A percentile compares a stretch with the other conserved stretches of the same genome.
phyloP scores from a whole-genome alignment of 2,329 filamentous ascomycete species.

The Coleophoma cylindrospora region DNA sequence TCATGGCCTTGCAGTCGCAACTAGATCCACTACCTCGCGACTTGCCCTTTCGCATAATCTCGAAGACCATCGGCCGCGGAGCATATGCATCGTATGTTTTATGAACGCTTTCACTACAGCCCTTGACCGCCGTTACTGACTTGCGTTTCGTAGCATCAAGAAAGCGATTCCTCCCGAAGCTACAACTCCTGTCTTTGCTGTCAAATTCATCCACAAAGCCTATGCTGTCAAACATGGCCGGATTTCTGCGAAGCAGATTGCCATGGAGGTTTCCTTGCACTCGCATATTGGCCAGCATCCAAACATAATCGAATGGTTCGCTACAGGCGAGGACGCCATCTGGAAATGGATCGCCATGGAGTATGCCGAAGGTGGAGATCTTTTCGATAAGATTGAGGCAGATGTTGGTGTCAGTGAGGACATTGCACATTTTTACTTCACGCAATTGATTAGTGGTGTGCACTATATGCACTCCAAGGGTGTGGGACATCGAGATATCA shows the following conservation, averaged over 20 bases:
- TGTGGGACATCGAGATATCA: conserved; percentile 86
- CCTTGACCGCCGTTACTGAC: conserved; percentile 7
- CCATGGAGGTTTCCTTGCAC: conserved; percentile 88
- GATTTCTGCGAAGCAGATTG: conserved; percentile 82
- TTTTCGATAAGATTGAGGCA: conserved; percentile 99
- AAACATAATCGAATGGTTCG: conserved; percentile 92
- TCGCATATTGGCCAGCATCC: conserved; percentile 82
- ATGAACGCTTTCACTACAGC: neutral
- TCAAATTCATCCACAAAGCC: conserved; percentile 98
- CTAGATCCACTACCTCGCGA: conserved; percentile 78
- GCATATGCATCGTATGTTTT: conserved; percentile 86
- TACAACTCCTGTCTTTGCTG: conserved; percentile 77
- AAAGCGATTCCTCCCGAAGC: conserved; percentile 76
- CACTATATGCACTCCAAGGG: conserved; percentile 96
- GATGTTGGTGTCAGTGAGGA: conserved; percentile 93
- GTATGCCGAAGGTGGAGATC: conserved; percentile 86
- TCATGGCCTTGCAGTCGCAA: conserved; percentile 66
- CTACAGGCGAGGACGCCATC: conserved; percentile 73
- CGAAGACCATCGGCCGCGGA: conserved; percentile 92
- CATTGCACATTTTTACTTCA: conserved; percentile 94
- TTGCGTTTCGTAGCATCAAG: conserved; percentile 46
- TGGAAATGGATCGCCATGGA: conserved; percentile 99
- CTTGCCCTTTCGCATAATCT: conserved; percentile 90
- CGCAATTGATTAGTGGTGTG: conserved; percentile 83
- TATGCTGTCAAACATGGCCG: conserved; percentile 88